Conservation (phyloP, 179 eudicot genomes). For the Corrigiola litoralis region DNA sequence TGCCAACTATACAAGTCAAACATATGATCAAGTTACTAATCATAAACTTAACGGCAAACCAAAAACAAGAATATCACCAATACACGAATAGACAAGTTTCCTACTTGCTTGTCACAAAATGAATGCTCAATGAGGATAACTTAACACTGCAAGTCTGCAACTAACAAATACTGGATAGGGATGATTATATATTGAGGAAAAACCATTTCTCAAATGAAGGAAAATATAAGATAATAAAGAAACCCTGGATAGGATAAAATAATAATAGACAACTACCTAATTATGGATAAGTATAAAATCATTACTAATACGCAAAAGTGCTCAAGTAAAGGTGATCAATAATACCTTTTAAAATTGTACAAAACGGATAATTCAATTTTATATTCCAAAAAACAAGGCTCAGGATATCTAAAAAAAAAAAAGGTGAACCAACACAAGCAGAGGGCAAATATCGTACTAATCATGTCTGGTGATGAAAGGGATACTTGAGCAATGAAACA, state of each 20-base stretch:
- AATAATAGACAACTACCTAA: neutral
- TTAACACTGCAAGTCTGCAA: no score
- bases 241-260: neutral
- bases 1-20: slow-evolving; percentile 5
- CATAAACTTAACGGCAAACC: neutral
- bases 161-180: slow-evolving; percentile 8
- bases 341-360: neutral
- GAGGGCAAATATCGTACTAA: no score
- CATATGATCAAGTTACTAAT: neutral
- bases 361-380: no score
- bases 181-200: neutral
- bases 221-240: neutral
- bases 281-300: slow-evolving; percentile 15
- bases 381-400: no score
- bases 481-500: no score
- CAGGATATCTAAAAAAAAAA: no score
- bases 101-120: neutral
- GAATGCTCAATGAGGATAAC: neutral
- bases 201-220: neutral
- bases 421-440: no score
- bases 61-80: neutral
- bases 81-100: neutral
- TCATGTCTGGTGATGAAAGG: no score
- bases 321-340: slow-evolving; percentile 3
- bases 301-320: slow-evolving; percentile 9